Evolutionary conservation across 805 yeast species (phyloP).

Genomic region (Teunomyces cretensis): DNA sequence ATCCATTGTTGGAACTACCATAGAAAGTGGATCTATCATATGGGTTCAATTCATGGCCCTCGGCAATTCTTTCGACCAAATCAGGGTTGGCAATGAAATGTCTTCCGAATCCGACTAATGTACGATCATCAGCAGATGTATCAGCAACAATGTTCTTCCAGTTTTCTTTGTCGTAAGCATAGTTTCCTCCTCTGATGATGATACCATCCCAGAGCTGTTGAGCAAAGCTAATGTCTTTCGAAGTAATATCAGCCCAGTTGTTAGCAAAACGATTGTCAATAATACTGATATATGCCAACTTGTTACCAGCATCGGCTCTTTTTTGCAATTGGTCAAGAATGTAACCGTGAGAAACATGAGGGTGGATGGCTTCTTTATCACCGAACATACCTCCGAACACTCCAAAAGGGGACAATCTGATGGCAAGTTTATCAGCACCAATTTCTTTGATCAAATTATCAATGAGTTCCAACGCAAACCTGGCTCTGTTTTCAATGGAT

Average conservation of each 20-base stretch:
- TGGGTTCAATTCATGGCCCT: conserved; percentile 37
- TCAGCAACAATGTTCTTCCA: conserved; percentile 9
- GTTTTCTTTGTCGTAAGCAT: conserved; percentile 21
- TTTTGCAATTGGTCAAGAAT: conserved; percentile 40
- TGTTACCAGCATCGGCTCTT: conserved; percentile 21
- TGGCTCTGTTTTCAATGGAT: conserved; percentile 36
- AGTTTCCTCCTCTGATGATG: conserved; percentile 23
- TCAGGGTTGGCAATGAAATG: conserved; percentile 57
- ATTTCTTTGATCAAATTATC: conserved; percentile 51
- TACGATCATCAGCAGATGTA: conserved; percentile 14
- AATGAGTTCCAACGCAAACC: conserved; percentile 30
- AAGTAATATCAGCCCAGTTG: conserved; percentile 22
- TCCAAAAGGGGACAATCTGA: conserved; percentile 51
- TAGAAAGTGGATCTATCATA: conserved; percentile 55
- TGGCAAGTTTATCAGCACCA: conserved; percentile 50
- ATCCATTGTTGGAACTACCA: conserved; percentile 22
- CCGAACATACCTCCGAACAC: conserved; percentile 33
- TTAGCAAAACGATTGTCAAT: conserved; percentile 39
- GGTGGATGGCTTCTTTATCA: conserved; percentile 19
- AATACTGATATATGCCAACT: conserved; percentile 33
- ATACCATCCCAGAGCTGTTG: conserved; percentile 33
- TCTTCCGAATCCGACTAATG: conserved; percentile 45
- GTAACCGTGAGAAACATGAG: conserved; percentile 40
- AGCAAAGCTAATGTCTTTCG: conserved; percentile 21
- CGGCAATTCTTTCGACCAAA: conserved; percentile 43